These are phyloP conservation scores for Thielaviopsis musarum DNA, from an alignment of 2,329 filamentous ascomycete species.

Conservation along the genomic window DNA sequence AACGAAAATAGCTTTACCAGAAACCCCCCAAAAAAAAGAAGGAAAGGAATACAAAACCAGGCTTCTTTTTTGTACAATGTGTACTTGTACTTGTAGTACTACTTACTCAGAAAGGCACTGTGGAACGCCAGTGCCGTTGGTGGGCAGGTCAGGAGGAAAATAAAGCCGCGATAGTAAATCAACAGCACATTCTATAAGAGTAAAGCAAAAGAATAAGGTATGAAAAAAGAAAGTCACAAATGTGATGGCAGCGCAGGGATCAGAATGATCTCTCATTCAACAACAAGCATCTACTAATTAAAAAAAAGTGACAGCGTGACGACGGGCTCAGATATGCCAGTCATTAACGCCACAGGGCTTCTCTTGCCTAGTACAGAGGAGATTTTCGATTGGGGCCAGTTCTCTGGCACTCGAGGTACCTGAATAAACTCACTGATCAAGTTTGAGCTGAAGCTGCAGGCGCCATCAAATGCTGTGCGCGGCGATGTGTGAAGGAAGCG, in stretches of 20 bases:
- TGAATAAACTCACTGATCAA: no score
- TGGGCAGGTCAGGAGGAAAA: not conserved
- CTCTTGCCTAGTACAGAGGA: not conserved
- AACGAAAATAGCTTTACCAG: not conserved
- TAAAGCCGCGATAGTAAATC: not conserved
- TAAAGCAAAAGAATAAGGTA: no score
- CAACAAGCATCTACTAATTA: not conserved
- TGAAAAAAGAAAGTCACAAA: no score
- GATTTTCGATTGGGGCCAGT: not conserved
- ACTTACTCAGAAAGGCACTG: not conserved
- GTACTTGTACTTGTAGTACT: not conserved
- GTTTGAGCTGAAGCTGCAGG: no score
- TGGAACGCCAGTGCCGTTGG: not conserved
- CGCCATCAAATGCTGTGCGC: no score
- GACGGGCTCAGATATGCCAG: not conserved
- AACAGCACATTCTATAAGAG: no score
- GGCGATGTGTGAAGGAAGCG: no score
- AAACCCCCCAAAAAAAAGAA: no score
- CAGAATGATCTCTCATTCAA: no score
- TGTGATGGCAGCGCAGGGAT: no score
- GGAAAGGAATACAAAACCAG: not conserved
- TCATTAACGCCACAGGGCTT: not conserved
- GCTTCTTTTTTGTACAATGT: not conserved
- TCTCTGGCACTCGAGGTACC: no score
- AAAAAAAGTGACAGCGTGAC: not conserved